Percentiles rank a stretch among this genome's conserved stretches.
These are phyloP conservation scores for Auxenochlorella protothecoides DNA, from an alignment of 139 green algal genomes.

Conservation along the genomic window DNA sequence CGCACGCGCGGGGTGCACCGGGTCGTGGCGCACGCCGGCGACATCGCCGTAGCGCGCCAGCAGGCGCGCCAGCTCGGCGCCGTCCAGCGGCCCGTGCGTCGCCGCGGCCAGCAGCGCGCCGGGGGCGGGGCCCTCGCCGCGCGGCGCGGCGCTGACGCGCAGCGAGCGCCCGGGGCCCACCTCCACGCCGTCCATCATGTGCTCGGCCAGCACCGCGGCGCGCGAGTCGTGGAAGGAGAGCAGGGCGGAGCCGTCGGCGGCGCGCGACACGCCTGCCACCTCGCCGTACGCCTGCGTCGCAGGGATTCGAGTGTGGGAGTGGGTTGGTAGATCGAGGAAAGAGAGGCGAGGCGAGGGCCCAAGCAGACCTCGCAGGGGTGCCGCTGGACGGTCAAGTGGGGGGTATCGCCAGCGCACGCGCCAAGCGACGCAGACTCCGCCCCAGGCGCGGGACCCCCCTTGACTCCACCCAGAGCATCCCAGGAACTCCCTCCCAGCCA, in stretches of 20 bases:
- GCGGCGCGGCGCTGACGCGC: not conserved
- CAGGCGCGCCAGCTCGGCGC: constrained; percentile 60
- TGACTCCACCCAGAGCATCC: too few relatives aligned
- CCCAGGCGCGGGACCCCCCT: too few relatives aligned
- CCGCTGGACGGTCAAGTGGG: not conserved
- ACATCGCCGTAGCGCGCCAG: constrained; percentile 83
- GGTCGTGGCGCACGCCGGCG: constrained; percentile 27
- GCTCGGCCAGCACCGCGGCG: constrained; percentile 53
- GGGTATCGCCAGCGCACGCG: not conserved
- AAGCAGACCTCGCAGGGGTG: too few relatives aligned
- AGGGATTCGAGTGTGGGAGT: not conserved
- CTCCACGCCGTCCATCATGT: constrained; percentile 36
- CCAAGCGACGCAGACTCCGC: too few relatives aligned
- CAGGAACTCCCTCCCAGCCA: too few relatives aligned
- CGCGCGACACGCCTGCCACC: constrained; percentile 68
- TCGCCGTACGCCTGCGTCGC: constrained; percentile 66
- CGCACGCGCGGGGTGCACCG: constrained; percentile 13
- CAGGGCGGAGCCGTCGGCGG: constrained; percentile 75
- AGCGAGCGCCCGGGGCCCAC: constrained; percentile 31
- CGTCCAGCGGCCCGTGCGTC: constrained; percentile 49
- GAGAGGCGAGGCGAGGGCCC: not conserved
- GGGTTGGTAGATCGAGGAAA: not conserved
- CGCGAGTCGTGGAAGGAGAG: constrained; percentile 87
- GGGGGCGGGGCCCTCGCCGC: not conserved
- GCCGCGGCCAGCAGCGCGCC: constrained; percentile 77